phyloP scores from a whole-genome alignment of 306 rosid species.

The Oxytropis ochrocephala region DNA sequence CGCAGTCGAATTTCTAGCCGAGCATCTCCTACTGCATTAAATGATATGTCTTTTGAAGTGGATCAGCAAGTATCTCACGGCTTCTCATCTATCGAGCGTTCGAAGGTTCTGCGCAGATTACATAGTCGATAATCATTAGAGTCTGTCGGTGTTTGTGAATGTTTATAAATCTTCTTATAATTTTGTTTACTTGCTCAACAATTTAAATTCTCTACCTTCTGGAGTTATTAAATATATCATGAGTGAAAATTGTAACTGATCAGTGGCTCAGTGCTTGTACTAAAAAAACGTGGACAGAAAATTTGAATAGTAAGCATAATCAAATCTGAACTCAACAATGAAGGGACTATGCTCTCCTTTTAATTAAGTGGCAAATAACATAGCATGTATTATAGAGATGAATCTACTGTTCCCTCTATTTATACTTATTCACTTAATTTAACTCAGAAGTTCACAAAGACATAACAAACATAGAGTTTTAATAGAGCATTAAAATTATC shows the following conservation, averaged over 20 bases:
- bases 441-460: background rate
- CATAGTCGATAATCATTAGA: slow-evolving; percentile 22
- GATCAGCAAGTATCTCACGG: background rate
- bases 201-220: background rate
- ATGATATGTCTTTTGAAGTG: slow-evolving; percentile 18
- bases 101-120: slow-evolving; percentile 14
- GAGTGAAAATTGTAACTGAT: too few species aligned
- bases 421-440: background rate
- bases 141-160: background rate
- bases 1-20: background rate
- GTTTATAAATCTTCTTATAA: background rate
- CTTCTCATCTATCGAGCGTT: background rate
- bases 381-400: background rate
- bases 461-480: background rate
- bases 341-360: background rate
- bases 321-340: background rate
- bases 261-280: too few species aligned
- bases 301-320: background rate
- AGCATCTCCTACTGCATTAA: background rate
- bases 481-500: background rate
- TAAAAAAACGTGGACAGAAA: background rate
- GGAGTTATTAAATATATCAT: background rate
- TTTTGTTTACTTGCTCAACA: background rate
- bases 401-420: slow-evolving; percentile 2
- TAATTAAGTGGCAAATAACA: background rate